A percentile compares a stretch with the other conserved stretches of the same genome.
Conservation (phyloP, 345 rosid genomes). For the Acer campestre region DNA sequence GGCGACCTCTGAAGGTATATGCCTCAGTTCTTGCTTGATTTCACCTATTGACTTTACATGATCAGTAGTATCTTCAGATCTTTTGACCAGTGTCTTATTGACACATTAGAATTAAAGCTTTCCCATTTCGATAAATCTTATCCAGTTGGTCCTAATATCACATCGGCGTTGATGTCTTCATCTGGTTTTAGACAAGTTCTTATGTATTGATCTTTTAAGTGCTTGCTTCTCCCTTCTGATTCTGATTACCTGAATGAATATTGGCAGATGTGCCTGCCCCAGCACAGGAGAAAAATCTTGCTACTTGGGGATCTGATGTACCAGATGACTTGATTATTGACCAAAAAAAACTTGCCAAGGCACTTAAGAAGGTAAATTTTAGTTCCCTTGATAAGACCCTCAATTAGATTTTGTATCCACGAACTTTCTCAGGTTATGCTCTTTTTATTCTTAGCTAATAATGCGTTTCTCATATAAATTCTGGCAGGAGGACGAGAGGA, state of each 20-base stretch:
- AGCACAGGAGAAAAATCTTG: slow-evolving; percentile 47
- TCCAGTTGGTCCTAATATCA: not conserved
- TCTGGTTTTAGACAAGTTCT: not conserved
- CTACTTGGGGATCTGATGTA: slow-evolving; percentile 62
- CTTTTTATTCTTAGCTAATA: not conserved
- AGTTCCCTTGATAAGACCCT: not conserved
- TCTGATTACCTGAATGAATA: not conserved
- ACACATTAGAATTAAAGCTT: not conserved
- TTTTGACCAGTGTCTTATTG: not conserved
- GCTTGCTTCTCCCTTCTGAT: slow-evolving; percentile 8
- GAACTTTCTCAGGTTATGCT: not conserved
- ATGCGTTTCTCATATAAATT: not conserved
- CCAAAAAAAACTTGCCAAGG: slow-evolving; percentile 41
- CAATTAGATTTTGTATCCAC: not conserved
- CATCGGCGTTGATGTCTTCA: not conserved
- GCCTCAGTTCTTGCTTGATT: not conserved
- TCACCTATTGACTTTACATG: not conserved
- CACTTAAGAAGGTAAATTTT: slow-evolving; percentile 52
- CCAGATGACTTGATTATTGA: slow-evolving; percentile 52
- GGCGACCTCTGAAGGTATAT: slow-evolving; percentile 51
- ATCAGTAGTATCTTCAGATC: slow-evolving; percentile 2
- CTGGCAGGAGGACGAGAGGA: slow-evolving; percentile 49
- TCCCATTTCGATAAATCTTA: not conserved
- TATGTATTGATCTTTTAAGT: not conserved
- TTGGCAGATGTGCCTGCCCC: slow-evolving; percentile 37